Conservation (phyloP, 345 rosid genomes). For the Brassica rapa region DNA sequence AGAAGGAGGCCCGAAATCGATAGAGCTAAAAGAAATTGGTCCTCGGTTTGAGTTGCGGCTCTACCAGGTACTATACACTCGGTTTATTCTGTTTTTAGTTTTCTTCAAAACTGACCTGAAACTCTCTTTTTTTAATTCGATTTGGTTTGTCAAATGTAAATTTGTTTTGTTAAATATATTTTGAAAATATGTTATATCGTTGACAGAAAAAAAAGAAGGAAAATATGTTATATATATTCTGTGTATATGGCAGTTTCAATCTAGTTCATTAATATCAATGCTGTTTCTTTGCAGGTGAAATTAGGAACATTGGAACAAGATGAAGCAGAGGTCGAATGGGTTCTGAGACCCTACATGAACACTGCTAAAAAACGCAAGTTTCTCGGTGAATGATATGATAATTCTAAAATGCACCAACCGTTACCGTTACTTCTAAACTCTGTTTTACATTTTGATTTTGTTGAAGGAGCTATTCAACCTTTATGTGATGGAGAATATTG, state of each 20-base stretch:
- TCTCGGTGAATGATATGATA: constrained; percentile 56
- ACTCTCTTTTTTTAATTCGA: background rate
- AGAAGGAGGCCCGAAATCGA: constrained; percentile 79
- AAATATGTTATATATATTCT: background rate
- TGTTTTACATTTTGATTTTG: constrained; percentile 4
- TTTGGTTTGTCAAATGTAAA: background rate
- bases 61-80: constrained; percentile 59
- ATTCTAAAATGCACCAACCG: background rate
- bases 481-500: background rate
- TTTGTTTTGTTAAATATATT: background rate
- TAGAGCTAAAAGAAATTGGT: constrained; percentile 86
- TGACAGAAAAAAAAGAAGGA: background rate
- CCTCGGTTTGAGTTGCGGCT: constrained; percentile 88
- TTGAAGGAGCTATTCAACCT: constrained; percentile 1
- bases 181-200: background rate
- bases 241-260: background rate
- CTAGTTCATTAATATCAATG: background rate
- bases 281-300: constrained; percentile 53
- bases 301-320: constrained; percentile 82
- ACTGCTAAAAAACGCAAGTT: constrained; percentile 64
- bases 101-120: background rate
- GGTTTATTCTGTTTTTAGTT: background rate
- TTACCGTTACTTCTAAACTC: background rate
- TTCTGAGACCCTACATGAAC: constrained; percentile 84
- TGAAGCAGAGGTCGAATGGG: constrained; percentile 87